phyloP scores from a whole-genome alignment of 805 yeast genomes.

The Saccharomycopsis malanga region DNA sequence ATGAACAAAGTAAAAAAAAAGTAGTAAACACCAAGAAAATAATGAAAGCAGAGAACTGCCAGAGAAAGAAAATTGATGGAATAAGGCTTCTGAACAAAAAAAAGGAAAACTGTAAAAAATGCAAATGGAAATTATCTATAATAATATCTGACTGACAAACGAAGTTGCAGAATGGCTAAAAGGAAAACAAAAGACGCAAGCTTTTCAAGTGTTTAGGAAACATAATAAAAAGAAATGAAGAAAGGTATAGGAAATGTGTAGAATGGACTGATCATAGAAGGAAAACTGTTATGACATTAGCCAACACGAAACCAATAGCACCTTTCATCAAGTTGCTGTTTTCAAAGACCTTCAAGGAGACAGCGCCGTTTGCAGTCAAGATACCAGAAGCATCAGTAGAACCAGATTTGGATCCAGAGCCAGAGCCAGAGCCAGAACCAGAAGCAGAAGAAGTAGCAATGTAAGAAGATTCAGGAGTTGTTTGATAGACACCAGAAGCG shows the following conservation, averaged over 20 bases:
- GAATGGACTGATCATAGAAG: slow-evolving; percentile 3
- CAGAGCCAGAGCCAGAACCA: background rate
- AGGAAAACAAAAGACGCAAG: background rate
- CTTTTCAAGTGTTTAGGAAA: background rate
- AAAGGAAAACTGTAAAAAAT: background rate
- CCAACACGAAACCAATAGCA: slow-evolving; percentile 2
- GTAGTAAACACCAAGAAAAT: too few relatives aligned
- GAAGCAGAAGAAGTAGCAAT: background rate
- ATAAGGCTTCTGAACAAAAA: too few relatives aligned
- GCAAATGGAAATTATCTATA: background rate
- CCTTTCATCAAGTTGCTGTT: background rate
- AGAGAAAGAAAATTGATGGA: too few relatives aligned
- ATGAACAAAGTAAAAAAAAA: too few relatives aligned
- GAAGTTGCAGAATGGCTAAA: background rate
- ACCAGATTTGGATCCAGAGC: background rate
- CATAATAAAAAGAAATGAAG: background rate
- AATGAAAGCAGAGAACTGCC: too few relatives aligned
- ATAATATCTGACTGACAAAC: background rate
- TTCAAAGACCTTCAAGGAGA: background rate
- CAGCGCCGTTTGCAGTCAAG: slow-evolving; percentile 9
- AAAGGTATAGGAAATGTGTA: too few relatives aligned
- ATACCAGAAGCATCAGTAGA: slow-evolving; percentile 23
- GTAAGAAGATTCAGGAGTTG: slow-evolving; percentile 5
- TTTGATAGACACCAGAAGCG: background rate
- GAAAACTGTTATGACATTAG: slow-evolving; percentile 2